Percentiles rank a stretch among this genome's conserved stretches.
phyloP scores from a whole-genome alignment of 164 flowering plant genomes.

The Piper longum region DNA sequence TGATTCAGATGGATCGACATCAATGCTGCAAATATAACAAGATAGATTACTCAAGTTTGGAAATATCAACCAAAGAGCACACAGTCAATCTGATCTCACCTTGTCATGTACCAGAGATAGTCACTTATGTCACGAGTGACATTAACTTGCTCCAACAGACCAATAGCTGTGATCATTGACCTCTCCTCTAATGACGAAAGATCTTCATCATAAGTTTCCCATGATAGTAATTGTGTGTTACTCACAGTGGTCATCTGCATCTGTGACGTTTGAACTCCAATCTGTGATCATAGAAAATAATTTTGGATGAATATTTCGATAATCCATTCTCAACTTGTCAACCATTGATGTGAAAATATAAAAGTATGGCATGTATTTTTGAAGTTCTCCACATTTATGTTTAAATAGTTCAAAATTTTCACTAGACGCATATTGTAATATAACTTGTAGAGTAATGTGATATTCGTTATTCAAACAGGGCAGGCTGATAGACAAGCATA shows the following conservation, averaged over 20 bases:
- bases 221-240: slow-evolving; percentile 30
- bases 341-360: no score
- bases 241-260: slow-evolving; percentile 47
- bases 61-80: background rate
- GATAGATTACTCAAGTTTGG: background rate
- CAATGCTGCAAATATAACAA: slow-evolving; percentile 30
- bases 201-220: slow-evolving; percentile 82
- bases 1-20: slow-evolving; percentile 56
- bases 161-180: slow-evolving; percentile 37
- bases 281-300: slow-evolving; percentile 22
- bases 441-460: no score
- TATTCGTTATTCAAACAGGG: no score
- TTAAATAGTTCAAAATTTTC: no score
- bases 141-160: slow-evolving; percentile 82
- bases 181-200: slow-evolving; percentile 40
- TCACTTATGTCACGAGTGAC: slow-evolving; percentile 81
- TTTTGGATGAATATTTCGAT: background rate
- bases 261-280: slow-evolving; percentile 61
- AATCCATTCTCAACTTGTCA: no score
- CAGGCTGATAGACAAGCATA: no score
- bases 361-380: no score
- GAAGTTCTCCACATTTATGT: no score
- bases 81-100: slow-evolving; percentile 22
- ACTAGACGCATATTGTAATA: no score
- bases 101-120: slow-evolving; percentile 90